Evolutionary conservation across 305 asterid species (phyloP).

Genomic region (Fraxinus latifolia): DNA sequence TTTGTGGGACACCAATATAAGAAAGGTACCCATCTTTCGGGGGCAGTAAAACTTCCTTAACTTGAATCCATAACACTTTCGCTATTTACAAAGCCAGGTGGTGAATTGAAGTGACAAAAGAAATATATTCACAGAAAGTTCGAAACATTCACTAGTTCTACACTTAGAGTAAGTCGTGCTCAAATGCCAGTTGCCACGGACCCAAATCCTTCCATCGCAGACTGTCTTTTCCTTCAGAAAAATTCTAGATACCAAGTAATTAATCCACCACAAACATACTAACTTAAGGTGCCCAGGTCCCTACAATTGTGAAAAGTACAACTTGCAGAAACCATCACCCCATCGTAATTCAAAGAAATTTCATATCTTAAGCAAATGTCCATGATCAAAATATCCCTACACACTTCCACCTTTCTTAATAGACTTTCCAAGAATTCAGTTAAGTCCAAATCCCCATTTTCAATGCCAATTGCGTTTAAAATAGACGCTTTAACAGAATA

Average conservation of each 20-base stretch:
- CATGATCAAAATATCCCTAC: background rate
- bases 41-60: background rate
- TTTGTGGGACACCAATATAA: background rate
- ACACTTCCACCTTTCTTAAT: background rate
- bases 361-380: background rate
- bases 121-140: background rate
- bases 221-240: background rate
- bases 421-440: background rate
- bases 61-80: background rate
- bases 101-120: background rate
- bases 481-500: background rate
- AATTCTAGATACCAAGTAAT: background rate
- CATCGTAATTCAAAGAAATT: background rate
- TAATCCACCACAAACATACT: background rate
- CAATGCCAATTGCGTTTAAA: background rate
- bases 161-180: background rate
- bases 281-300: conserved; percentile 1
- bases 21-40: background rate
- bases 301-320: background rate
- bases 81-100: background rate
- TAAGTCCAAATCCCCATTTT: background rate
- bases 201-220: background rate
- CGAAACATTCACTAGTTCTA: background rate
- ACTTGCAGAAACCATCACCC: background rate
- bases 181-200: background rate